A percentile compares a stretch with the other conserved stretches of the same genome.
phyloP scores from a whole-genome alignment of 2,329 filamentous ascomycete species.

The Didymella pinodella region DNA sequence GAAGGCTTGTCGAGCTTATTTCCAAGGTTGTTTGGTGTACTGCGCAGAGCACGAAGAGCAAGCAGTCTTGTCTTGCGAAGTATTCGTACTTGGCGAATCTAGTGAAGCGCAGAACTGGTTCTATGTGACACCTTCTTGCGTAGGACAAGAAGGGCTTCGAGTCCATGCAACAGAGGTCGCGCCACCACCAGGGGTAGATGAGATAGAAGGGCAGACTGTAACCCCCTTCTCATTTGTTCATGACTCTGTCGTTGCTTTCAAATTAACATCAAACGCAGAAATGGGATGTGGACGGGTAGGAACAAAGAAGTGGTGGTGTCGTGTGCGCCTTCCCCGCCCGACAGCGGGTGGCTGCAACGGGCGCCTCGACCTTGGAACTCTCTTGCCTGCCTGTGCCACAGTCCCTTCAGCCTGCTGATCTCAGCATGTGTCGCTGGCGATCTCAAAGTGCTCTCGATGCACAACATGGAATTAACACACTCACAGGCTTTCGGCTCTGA shows the following conservation, averaged over 20 bases:
- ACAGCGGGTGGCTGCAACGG: background rate
- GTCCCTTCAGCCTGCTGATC: background rate
- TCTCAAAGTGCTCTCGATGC: background rate
- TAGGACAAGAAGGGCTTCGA: background rate
- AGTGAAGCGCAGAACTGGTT: background rate
- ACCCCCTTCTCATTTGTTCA: background rate
- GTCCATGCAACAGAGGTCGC: background rate
- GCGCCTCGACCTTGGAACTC: background rate
- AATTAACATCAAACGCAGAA: background rate
- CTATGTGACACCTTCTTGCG: background rate
- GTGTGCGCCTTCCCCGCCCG: background rate
- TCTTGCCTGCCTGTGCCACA: background rate
- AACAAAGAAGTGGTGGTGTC: background rate
- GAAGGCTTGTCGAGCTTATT: constrained; percentile 14
- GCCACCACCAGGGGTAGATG: background rate
- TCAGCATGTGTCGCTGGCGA: background rate
- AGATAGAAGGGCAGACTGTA: background rate
- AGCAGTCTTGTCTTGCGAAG: background rate
- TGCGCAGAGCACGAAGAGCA: background rate
- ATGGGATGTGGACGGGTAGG: background rate
- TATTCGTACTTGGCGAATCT: background rate
- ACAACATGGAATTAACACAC: background rate
- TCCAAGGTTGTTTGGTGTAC: background rate
- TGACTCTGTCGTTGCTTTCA: background rate
- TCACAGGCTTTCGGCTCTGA: background rate